Evolutionary conservation across 192 early-diverging fungal genomes (phyloP).

Genomic region (Oehlia diaphana): DNA sequence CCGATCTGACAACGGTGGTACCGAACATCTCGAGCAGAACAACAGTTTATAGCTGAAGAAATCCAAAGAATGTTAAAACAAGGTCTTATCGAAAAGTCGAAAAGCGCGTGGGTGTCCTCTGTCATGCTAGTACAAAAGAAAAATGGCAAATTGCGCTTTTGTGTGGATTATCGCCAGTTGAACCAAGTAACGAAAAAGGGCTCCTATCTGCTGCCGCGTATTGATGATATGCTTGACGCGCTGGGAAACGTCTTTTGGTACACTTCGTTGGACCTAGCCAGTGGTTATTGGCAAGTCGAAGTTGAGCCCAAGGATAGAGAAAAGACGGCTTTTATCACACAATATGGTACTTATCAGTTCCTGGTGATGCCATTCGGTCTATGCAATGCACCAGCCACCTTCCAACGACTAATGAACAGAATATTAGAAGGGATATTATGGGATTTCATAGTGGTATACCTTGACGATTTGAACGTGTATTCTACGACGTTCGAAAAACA

Average conservation of each 20-base stretch:
- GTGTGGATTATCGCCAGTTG: conserved; percentile 45
- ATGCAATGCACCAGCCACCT: conserved; percentile 11
- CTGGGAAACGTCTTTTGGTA: no score
- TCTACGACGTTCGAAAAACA: conserved; percentile 36
- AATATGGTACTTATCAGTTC: conserved; percentile 32
- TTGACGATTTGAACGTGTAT: conserved; percentile 54
- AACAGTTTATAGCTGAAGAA: background rate
- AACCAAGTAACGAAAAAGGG: conserved; percentile 41
- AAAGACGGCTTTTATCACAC: conserved; percentile 24
- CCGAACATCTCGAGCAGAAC: no score
- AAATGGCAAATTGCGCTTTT: conserved; percentile 28
- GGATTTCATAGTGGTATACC: conserved; percentile 19
- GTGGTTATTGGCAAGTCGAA: no score
- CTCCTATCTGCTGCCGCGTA: conserved; percentile 40
- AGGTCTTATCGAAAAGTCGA: background rate
- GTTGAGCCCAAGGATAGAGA: no score
- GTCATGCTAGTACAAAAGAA: conserved; percentile 44
- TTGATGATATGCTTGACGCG: conserved; percentile 39
- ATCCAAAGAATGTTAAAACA: background rate
- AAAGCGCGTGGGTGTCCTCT: conserved; percentile 34
- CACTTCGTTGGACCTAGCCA: no score
- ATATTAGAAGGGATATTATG: background rate
- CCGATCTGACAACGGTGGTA: no score
- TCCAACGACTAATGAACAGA: background rate
- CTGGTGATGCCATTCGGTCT: conserved; percentile 34